Percentiles rank a stretch among this genome's conserved stretches.
These are phyloP conservation scores for Russula emetica DNA, from an alignment of 768 basidiomycete species.

Conservation along the genomic window DNA sequence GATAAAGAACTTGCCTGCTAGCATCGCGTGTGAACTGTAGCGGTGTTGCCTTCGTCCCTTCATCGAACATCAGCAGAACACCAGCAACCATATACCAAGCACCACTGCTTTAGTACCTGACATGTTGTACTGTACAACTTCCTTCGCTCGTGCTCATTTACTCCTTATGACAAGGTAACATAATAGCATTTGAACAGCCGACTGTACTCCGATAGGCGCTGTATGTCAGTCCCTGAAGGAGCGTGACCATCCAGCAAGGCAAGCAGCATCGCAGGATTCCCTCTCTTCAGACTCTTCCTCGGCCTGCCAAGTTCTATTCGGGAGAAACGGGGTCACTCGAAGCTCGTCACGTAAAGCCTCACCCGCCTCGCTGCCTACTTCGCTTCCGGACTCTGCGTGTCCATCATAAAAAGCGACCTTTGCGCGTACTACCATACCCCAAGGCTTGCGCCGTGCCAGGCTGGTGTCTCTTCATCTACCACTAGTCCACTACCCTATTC, in stretches of 20 bases:
- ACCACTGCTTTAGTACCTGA: not conserved
- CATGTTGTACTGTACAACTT: not conserved
- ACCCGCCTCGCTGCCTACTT: constrained; percentile 11
- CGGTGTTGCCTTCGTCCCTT: not conserved
- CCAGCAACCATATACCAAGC: not conserved
- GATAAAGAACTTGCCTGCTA: not conserved
- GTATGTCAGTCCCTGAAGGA: not conserved
- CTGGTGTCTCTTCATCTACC: not conserved
- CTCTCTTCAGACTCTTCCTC: not conserved
- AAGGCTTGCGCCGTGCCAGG: not conserved
- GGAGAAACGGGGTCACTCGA: not conserved
- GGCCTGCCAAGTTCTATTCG: not conserved
- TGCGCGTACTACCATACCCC: too few species aligned
- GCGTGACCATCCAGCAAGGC: not conserved
- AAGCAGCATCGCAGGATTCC: not conserved
- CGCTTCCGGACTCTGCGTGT: constrained; percentile 1
- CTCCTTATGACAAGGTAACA: too few species aligned
- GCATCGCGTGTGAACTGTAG: not conserved
- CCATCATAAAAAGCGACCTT: not conserved
- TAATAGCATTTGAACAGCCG: not conserved
- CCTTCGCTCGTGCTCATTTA: not conserved
- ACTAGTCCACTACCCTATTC: not conserved
- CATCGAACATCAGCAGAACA: too few species aligned
- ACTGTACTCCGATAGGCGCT: not conserved
- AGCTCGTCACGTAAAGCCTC: not conserved